Evolutionary conservation across 345 rosid genomes (phyloP).

Genomic region (Angophora floribunda): DNA sequence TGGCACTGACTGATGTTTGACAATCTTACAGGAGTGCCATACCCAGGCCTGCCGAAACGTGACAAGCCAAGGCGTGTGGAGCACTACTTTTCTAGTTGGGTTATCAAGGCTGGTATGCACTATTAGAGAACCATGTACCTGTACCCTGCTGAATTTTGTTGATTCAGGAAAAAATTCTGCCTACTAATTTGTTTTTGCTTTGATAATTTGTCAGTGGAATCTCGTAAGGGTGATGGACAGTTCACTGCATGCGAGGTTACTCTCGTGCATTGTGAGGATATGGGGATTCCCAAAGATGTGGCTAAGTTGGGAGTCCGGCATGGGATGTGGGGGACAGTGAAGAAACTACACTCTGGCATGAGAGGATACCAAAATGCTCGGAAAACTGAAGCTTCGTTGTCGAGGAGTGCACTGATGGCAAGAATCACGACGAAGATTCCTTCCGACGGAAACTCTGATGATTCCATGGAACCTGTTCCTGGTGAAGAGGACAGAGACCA

Average conservation of each 20-base stretch:
- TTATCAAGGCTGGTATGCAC: conserved; percentile 66
- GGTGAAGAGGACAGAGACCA: conserved; percentile 27
- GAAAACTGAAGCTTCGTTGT: conserved; percentile 40
- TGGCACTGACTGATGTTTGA: not conserved
- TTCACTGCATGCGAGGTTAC: conserved; percentile 76
- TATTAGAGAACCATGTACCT: not conserved
- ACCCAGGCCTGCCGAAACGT: conserved; percentile 47
- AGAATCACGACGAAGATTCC: conserved; percentile 62
- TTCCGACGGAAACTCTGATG: conserved; percentile 26
- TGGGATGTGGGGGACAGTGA: conserved; percentile 98
- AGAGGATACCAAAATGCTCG: conserved; percentile 80
- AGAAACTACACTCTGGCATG: conserved; percentile 76
- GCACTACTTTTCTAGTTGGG: conserved; percentile 88
- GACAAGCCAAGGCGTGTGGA: conserved; percentile 95
- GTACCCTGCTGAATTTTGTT: not conserved
- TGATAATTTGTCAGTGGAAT: conserved; percentile 53
- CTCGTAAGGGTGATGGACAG: conserved; percentile 82
- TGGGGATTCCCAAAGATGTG: conserved; percentile 98
- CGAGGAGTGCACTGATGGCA: conserved; percentile 68
- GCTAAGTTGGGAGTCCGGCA: conserved; percentile 91
- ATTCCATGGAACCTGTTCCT: conserved; percentile 18
- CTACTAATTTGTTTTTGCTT: not conserved
- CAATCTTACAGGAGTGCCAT: conserved; percentile 53
- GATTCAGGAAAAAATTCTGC: not conserved
- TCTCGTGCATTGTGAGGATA: conserved; percentile 86